These are phyloP conservation scores for Lasiodiplodia sp. DNA, from an alignment of 2,329 filamentous ascomycete genomes.

Conservation along the genomic window DNA sequence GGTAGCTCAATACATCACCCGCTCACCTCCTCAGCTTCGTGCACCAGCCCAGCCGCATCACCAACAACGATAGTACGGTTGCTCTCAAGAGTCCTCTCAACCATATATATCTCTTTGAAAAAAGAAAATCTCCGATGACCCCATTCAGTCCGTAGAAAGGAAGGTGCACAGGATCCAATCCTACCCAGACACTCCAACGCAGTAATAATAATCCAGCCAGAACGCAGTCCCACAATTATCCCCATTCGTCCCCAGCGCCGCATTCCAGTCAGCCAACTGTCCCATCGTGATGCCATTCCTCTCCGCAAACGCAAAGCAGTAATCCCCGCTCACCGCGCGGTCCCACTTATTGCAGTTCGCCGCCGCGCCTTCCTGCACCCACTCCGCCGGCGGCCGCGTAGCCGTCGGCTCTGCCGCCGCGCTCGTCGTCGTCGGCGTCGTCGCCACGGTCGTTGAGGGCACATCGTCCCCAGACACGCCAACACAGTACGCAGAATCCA, in stretches of 20 bases:
- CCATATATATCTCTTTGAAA: not conserved
- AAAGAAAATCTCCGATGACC: not conserved
- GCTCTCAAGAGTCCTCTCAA: not conserved
- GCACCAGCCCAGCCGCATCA: no score
- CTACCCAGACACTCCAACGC: constrained; percentile 13
- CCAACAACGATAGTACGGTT: no score
- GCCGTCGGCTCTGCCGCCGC: constrained; percentile 3
- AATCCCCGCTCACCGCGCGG: constrained; percentile 15
- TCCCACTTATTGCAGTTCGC: constrained; percentile 14
- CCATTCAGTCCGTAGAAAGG: not conserved
- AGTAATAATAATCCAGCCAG: constrained; percentile 32
- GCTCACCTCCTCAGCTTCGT: no score
- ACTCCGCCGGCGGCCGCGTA: constrained; percentile 1
- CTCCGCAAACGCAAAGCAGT: constrained; percentile 31
- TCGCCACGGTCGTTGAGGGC: not conserved
- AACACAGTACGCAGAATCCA: not conserved
- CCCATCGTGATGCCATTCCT: constrained; percentile 33
- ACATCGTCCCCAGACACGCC: not conserved
- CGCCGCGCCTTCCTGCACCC: constrained; percentile 2
- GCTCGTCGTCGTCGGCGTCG: not conserved
- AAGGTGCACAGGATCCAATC: not conserved
- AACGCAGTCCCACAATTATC: constrained; percentile 32
- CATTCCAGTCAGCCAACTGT: constrained; percentile 35
- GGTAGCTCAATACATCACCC: no score
- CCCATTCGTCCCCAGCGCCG: constrained; percentile 30